Evolutionary conservation across 163 green algal genomes (phyloP), one percentile per base, ranked within the genome.

Genomic region (Chlamydomonas reinhardtii): DNA sequence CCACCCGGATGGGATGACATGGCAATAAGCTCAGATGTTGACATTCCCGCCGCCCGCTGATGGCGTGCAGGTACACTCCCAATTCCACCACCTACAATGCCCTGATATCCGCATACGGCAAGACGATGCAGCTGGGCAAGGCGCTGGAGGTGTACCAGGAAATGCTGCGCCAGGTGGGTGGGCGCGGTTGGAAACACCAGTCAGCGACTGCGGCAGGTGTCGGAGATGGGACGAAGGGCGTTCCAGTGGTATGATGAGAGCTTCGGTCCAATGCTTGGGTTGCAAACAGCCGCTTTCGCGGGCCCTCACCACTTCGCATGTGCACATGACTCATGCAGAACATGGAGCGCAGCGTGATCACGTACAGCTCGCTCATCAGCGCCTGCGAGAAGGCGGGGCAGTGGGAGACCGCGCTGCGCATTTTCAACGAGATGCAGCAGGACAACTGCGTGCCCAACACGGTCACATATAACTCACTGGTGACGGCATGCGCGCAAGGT

Each of bases 351-450:
- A 91, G 77, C 71, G 92, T 95, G 22, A 94, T 96, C 81, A 96
- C 93, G 1, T 98, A 97, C 94, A 95, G 91, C 83, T 93, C 89
- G 24, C 84, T 97, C 27, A 96, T 98, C 78, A 95, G 90, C 73
- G 95, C 94, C 1, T 96, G 93, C 73, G 95, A 94, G 79, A 96
- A 95, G 87, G 95, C 92, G 22, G 94, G 93, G 73, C 87, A 93
- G 66, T 95, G 92, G 90, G 85, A 95, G 83, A 90, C 83, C 25
- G 94, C 93, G 22, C 73, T 97, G 86, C 78, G 91, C 52, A 90
- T 95, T 29, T 97, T 95, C 73, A 85, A 88, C 6, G 88, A 94
- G 78, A 97, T 97, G 94, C 86, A 91, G 62, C 74, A 74, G 25
- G 89, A 94, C 39, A 91, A 91, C 52, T 93, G 93, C 78, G 35